phyloP scores from a whole-genome alignment of 805 yeast genomes.

The Ogataea polymorpha region DNA sequence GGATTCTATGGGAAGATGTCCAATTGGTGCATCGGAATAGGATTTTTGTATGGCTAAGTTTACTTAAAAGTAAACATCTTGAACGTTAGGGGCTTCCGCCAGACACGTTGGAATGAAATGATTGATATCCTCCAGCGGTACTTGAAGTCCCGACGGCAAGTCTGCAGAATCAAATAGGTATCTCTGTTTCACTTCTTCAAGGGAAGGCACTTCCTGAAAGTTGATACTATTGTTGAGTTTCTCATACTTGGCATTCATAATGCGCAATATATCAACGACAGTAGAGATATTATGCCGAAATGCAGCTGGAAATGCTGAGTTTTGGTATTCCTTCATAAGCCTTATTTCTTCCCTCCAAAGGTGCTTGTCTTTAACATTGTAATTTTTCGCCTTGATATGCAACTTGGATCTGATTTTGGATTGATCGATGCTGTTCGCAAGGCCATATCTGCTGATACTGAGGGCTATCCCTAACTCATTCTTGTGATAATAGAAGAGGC shows the following conservation, averaged over 20 bases:
- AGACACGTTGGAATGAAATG: constrained; percentile 20
- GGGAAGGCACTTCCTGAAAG: constrained; percentile 19
- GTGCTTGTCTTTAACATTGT: constrained; percentile 18
- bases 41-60: constrained; percentile 52
- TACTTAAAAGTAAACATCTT: not conserved
- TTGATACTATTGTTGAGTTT: constrained; percentile 22
- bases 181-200: constrained; percentile 12
- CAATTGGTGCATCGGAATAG: constrained; percentile 72
- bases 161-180: constrained; percentile 21
- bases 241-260: constrained; percentile 23
- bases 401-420: constrained; percentile 26
- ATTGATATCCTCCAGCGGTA: constrained; percentile 21
- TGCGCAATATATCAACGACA: constrained; percentile 18
- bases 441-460: constrained; percentile 26
- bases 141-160: constrained; percentile 27
- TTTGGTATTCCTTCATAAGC: constrained; percentile 14
- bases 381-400: constrained; percentile 14
- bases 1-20: constrained; percentile 74
- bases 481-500: constrained; percentile 25
- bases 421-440: constrained; percentile 25
- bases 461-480: constrained; percentile 25
- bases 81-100: not conserved
- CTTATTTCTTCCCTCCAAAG: constrained; percentile 20
- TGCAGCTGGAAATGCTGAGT: constrained; percentile 16
- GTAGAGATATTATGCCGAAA: constrained; percentile 17